Base-by-base conservation (phyloP, 139 green algal genomes). In the Chlamydomonas asymmetrica region DNA sequence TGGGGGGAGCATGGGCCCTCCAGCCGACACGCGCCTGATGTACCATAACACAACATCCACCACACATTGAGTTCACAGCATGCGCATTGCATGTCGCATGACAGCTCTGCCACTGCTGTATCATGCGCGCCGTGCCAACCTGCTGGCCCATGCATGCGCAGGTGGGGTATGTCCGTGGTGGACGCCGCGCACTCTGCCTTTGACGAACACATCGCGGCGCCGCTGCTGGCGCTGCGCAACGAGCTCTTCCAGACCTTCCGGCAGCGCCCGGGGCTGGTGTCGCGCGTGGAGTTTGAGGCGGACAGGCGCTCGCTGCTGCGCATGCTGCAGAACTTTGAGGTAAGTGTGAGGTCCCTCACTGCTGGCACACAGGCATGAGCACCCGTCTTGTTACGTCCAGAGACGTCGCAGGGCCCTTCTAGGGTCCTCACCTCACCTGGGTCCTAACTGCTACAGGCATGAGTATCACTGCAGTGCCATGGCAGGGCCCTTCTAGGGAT, bases 181-280 rank as follows among this genome's bases (percentile, higher is more conserved):
- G 23, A 37, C 9, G 64, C 48, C 35, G 56, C 64, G 20, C 62
- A 45, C 25, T 59, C 62, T 10, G 73, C 61, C 34, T 8, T 71
- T 48, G 4, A 43, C 50, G 75, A 72, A 34, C 85, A 98, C 68
- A 79, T 97, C 27, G 64, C 91, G 3, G 71, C 69, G 5, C 93
- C 93, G 2, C 77, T 98, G 64, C 50, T 77, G 29, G 59, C 73
- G 20, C 77, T 95, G 38, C 73, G 80, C 43, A 82, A 92, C 48
- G 92, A 97, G 86, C 88, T 97, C 38, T 95, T 95, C 68, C 80
- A 84, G 39, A 97, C 92, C 20, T 94, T 96, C 73, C 76, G 91
- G 29, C 73, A 84, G 49, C 74, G 85, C 7, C 83, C 87, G 37
- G 83, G 73, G 79, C 90, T 93, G 50, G 85, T 93, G 16, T 81